Evolutionary conservation across 2,329 filamentous ascomycete genomes (phyloP).

Genomic region (Penicillium paneum): DNA sequence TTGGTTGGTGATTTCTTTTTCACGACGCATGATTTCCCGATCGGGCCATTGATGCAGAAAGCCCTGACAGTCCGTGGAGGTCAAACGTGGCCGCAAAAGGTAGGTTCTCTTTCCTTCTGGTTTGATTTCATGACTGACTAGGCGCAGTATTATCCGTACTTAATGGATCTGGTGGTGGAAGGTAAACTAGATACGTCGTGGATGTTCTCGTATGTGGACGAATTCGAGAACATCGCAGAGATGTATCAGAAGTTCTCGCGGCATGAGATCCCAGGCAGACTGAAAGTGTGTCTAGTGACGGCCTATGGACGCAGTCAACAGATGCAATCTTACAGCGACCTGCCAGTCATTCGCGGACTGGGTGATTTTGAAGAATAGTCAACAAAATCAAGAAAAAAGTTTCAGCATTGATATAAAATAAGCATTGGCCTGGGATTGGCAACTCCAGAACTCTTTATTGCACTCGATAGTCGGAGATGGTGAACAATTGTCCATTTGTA

Average conservation of each 20-base stretch:
- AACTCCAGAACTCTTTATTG: background rate
- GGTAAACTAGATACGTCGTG: conserved; percentile 30
- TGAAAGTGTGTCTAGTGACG: conserved; percentile 31
- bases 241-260: conserved; percentile 22
- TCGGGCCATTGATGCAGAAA: conserved; percentile 36
- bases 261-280: conserved; percentile 29
- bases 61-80: conserved; percentile 32
- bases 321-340: conserved; percentile 1
- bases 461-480: conserved; percentile 78
- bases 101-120: background rate
- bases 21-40: conserved; percentile 29
- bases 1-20: conserved; percentile 32
- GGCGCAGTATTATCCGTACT: conserved; percentile 30
- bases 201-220: conserved; percentile 31
- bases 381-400: background rate
- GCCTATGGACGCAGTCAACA: conserved; percentile 24
- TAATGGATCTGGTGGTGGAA: conserved; percentile 26
- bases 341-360: background rate
- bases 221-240: conserved; percentile 31
- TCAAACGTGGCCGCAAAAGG: conserved; percentile 26
- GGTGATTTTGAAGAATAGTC: background rate
- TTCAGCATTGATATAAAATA: background rate
- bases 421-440: background rate
- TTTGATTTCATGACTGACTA: background rate
- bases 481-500: conserved; percentile 38